Percentiles rank a stretch among this genome's conserved stretches.
These are phyloP conservation scores for Plenodomus tracheiphilus DNA, from an alignment of 2,329 filamentous ascomycete genomes.

Conservation along the genomic window DNA sequence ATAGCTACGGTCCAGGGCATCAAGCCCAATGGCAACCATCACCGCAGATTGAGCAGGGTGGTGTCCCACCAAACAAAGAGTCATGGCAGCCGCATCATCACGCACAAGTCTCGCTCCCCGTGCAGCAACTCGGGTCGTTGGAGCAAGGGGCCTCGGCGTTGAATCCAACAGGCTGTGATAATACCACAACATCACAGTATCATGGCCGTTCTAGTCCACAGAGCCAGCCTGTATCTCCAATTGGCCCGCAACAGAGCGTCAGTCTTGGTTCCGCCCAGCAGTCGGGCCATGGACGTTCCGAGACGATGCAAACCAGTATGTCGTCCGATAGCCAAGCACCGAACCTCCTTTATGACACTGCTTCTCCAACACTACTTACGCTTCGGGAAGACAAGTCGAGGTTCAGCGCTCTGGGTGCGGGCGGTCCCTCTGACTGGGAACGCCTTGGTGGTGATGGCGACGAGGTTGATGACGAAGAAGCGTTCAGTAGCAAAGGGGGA, in stretches of 20 bases:
- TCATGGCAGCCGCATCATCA: constrained; percentile 30
- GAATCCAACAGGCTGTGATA: constrained; percentile 29
- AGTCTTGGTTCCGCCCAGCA: constrained; percentile 24
- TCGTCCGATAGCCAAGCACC: constrained; percentile 33
- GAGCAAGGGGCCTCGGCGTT: constrained; percentile 31
- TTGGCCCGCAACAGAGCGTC: constrained; percentile 32
- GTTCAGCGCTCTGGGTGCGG: constrained; percentile 39
- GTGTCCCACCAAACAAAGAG: constrained; percentile 16
- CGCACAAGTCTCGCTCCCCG: constrained; percentile 17
- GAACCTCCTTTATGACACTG: constrained; percentile 24
- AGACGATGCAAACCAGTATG: constrained; percentile 39
- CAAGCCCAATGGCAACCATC: constrained; percentile 27
- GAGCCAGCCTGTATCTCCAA: constrained; percentile 39
- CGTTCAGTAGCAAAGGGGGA: constrained; percentile 34
- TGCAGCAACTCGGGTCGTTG: constrained; percentile 18
- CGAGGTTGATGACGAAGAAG: constrained; percentile 39
- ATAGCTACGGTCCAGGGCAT: constrained; percentile 11
- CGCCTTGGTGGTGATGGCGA: constrained; percentile 38
- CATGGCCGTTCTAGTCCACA: constrained; percentile 31
- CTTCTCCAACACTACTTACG: constrained; percentile 33
- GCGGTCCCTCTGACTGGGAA: constrained; percentile 46
- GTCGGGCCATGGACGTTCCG: constrained; percentile 24
- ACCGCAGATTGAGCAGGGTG: constrained; percentile 13
- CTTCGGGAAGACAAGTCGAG: constrained; percentile 32
- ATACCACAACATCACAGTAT: constrained; percentile 28